Evolutionary conservation across 495 filamentous ascomycete species (phyloP).

Genomic region (Astrothelium macrocarpum): DNA sequence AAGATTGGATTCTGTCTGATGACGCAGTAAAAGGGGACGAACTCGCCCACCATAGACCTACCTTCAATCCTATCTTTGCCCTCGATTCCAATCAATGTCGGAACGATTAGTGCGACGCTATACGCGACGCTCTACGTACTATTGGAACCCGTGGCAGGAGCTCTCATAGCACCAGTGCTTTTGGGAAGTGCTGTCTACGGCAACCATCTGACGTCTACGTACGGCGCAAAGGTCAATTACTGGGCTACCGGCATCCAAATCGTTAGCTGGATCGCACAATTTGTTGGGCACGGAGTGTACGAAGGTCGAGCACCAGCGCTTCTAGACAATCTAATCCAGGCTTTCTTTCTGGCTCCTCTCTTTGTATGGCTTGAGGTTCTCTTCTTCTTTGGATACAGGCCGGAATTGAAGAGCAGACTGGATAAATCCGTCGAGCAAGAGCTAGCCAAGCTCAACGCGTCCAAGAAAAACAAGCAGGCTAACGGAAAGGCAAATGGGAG

Average conservation of each 20-base stretch:
- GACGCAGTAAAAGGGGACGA: slow-evolving; percentile 40
- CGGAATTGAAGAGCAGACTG: slow-evolving; percentile 70
- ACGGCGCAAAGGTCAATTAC: slow-evolving; percentile 59
- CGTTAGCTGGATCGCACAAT: slow-evolving; percentile 77
- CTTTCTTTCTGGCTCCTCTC: slow-evolving; percentile 88
- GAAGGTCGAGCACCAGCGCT: slow-evolving; percentile 82
- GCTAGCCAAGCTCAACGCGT: slow-evolving; percentile 45
- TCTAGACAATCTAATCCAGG: slow-evolving; percentile 84
- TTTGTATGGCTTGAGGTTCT: slow-evolving; percentile 96
- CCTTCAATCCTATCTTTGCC: slow-evolving; percentile 60
- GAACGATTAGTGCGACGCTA: slow-evolving; percentile 59
- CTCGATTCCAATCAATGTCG: slow-evolving; percentile 71
- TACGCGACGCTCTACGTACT: slow-evolving; percentile 80
- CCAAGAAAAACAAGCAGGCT: slow-evolving; percentile 30
- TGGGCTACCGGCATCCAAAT: slow-evolving; percentile 58
- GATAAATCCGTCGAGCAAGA: slow-evolving; percentile 64
- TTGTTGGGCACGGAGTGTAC: slow-evolving; percentile 83
- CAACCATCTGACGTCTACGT: slow-evolving; percentile 61
- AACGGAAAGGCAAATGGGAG: slow-evolving; percentile 29
- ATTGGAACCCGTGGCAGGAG: slow-evolving; percentile 86
- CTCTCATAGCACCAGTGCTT: slow-evolving; percentile 60
- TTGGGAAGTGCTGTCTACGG: slow-evolving; percentile 59
- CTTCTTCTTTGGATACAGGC: slow-evolving; percentile 83
- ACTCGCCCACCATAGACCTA: slow-evolving; percentile 60
- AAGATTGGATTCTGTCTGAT: slow-evolving; percentile 4